Conservation (phyloP, 1,284 basidiomycete species). For the Boletellus sp. region DNA sequence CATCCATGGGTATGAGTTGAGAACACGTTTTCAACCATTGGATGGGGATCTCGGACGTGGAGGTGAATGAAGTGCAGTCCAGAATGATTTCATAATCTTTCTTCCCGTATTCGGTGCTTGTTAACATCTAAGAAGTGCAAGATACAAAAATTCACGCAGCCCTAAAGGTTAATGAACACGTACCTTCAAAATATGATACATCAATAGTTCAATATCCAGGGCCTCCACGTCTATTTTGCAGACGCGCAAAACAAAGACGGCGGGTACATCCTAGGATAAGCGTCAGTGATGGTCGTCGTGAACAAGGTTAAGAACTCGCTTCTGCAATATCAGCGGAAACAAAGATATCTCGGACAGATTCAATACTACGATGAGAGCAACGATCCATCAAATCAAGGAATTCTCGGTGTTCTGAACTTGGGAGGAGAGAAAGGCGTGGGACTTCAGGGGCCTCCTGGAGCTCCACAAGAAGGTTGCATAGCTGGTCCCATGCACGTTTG, state of each 20-base stretch:
- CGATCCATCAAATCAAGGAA: slow-evolving; percentile 70
- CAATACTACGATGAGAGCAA: slow-evolving; percentile 59
- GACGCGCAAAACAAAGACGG: slow-evolving; percentile 60
- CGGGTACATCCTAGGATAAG: slow-evolving; percentile 44
- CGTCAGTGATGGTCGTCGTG: slow-evolving; percentile 4
- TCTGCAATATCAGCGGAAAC: slow-evolving; percentile 51
- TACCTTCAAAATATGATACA: slow-evolving; percentile 81
- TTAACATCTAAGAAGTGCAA: slow-evolving; percentile 35
- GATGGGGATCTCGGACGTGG: slow-evolving; percentile 74
- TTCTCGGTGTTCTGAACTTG: slow-evolving; percentile 53
- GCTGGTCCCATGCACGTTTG: slow-evolving; percentile 71
- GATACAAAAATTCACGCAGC: not conserved
- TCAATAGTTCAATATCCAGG: slow-evolving; percentile 81
- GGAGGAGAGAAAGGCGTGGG: slow-evolving; percentile 49
- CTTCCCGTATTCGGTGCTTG: slow-evolving; percentile 43
- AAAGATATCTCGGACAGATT: slow-evolving; percentile 66
- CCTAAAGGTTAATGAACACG: slow-evolving; percentile 11
- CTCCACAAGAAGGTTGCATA: slow-evolving; percentile 75
- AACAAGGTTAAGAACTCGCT: slow-evolving; percentile 38
- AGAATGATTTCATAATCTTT: slow-evolving; percentile 71
- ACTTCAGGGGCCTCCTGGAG: slow-evolving; percentile 70
- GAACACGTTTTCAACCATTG: slow-evolving; percentile 80
- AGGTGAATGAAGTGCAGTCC: slow-evolving; percentile 79
- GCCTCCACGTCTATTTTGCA: slow-evolving; percentile 77
- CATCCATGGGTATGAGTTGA: slow-evolving; percentile 72